Evolutionary conservation across 78 protist genomes (phyloP).

Genomic region (Diacronema lutheri): DNA sequence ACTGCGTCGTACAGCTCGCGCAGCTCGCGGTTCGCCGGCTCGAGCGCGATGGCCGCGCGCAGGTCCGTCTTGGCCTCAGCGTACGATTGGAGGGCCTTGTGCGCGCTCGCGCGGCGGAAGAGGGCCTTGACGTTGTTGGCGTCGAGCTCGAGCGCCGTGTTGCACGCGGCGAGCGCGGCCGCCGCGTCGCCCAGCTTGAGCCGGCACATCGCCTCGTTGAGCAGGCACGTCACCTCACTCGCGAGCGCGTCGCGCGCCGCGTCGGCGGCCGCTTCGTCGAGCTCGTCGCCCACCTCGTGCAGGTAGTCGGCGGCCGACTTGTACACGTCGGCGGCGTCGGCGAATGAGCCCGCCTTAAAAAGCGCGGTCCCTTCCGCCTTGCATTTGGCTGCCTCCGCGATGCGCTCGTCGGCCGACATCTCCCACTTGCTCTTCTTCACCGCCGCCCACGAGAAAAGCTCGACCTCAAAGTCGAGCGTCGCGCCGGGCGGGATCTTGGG

Average conservation of each 20-base stretch:
- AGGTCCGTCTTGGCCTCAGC: constrained; percentile 11
- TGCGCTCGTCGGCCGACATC: not conserved
- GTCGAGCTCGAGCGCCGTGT: constrained; percentile 2
- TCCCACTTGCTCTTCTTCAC: not conserved
- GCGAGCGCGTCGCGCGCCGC: constrained; percentile 1
- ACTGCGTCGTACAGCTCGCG: not conserved
- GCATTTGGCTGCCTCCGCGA: not conserved
- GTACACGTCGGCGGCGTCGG: constrained; percentile 21
- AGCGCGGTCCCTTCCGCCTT: not conserved
- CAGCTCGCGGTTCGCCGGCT: not conserved
- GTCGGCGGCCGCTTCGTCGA: not conserved
- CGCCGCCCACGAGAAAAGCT: constrained; percentile 42
- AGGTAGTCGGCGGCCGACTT: not conserved
- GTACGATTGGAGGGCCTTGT: not conserved
- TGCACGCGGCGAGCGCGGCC: not conserved
- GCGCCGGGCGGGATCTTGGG: constrained; percentile 48
- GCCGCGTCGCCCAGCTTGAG: not conserved
- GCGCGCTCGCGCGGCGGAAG: constrained; percentile 29
- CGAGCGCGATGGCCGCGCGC: not conserved
- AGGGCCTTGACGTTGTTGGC: constrained; percentile 34
- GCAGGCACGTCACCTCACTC: not conserved
- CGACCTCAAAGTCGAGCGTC: constrained; percentile 39
- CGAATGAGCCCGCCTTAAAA: not conserved
- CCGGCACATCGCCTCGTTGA: constrained; percentile 8
- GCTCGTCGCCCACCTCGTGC: not conserved